A percentile compares a stretch with the other conserved stretches of the same genome.
Evolutionary conservation across 257 asterid species (phyloP).

Genomic region (Solanum infundibuliforme): DNA sequence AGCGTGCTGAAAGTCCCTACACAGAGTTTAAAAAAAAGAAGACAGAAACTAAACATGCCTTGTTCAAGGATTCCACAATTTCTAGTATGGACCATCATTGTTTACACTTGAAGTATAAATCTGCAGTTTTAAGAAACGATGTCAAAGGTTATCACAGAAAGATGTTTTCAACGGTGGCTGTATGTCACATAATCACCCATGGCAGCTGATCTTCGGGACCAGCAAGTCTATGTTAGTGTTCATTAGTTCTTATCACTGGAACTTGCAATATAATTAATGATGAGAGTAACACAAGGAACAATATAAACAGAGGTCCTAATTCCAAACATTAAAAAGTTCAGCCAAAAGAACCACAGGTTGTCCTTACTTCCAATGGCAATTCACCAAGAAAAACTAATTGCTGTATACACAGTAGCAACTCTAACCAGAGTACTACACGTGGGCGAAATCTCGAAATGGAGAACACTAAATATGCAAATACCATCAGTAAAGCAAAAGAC

Average conservation of each 20-base stretch:
- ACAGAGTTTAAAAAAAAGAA: not conserved
- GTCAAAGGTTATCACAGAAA: not conserved
- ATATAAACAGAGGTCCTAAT: not conserved
- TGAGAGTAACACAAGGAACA: not conserved
- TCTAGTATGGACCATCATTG: not conserved
- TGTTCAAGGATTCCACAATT: not conserved
- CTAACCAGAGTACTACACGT: not conserved
- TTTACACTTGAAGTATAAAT: not conserved
- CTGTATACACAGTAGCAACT: not conserved
- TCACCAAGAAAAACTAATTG: not conserved
- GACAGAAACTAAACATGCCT: not conserved
- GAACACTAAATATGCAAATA: not conserved
- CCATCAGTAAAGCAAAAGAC: not conserved
- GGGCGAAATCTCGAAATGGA: not conserved
- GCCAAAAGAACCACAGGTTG: not conserved
- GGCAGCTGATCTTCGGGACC: not conserved
- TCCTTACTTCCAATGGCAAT: not conserved
- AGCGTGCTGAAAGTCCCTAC: not conserved
- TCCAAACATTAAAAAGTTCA: not conserved
- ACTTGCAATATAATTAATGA: not conserved
- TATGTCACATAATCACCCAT: not conserved
- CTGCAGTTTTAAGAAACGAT: not conserved
- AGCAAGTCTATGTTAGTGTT: not conserved
- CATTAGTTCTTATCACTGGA: not conserved
- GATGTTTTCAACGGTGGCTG: not conserved